phyloP scores from a whole-genome alignment of 176 grass and related monocot genomes.

The Canna indica region DNA sequence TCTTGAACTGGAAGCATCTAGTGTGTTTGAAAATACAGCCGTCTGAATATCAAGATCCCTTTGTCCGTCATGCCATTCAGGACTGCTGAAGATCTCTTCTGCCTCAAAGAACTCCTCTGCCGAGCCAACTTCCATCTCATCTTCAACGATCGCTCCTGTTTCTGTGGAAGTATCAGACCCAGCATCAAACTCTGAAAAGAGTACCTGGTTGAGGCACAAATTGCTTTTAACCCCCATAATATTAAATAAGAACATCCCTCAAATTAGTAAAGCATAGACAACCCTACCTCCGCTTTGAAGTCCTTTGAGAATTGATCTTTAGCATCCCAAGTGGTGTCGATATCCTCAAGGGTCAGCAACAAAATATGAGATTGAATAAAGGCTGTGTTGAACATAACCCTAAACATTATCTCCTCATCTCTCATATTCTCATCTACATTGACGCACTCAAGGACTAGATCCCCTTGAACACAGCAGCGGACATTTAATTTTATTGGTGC shows the following conservation, averaged over 20 bases:
- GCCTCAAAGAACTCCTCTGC: constrained; percentile 83
- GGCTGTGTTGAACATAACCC: constrained; percentile 86
- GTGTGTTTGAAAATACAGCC: constrained; percentile 20
- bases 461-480: constrained; percentile 76
- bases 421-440: constrained; percentile 49
- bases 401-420: constrained; percentile 64
- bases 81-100: constrained; percentile 78
- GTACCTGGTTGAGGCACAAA: constrained; percentile 82
- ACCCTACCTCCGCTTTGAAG: constrained; percentile 81
- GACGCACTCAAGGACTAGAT: constrained; percentile 80
- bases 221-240: constrained; percentile 40
- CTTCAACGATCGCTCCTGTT: constrained; percentile 18
- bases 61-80: constrained; percentile 57
- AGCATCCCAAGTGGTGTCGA: constrained; percentile 64
- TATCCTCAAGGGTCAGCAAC: constrained; percentile 57
- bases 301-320: constrained; percentile 64
- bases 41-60: constrained; percentile 37
- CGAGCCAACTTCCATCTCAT: constrained; percentile 54
- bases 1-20: constrained; percentile 30
- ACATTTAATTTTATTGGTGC: constrained; percentile 75
- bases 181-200: constrained; percentile 94
- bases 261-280: constrained; percentile 22
- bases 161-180: constrained; percentile 52
- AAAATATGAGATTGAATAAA: constrained; percentile 92
- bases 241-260: neutral